Conservation (phyloP, 202 grass and related monocot genomes). For the Carex arenaria region DNA sequence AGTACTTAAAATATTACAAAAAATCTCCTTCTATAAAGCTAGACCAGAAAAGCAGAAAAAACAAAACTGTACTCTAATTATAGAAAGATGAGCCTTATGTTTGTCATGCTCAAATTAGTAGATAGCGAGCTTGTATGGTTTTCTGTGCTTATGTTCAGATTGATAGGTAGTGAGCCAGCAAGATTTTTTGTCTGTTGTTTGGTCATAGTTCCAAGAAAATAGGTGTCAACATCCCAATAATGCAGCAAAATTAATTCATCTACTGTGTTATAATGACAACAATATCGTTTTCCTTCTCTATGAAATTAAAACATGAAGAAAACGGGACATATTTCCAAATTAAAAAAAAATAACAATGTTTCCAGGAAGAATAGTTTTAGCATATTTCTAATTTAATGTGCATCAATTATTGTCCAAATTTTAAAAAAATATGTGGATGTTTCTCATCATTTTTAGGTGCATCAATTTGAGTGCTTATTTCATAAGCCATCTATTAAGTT, state of each 20-base stretch:
- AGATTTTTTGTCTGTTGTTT: too few species aligned
- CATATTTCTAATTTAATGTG: not conserved
- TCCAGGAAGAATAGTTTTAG: not conserved
- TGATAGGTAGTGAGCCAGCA: too few species aligned
- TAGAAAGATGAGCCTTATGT: too few species aligned
- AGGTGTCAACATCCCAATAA: constrained; percentile 4
- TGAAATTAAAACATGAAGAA: not conserved
- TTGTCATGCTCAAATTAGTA: too few species aligned
- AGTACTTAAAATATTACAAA: too few species aligned
- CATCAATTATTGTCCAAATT: not conserved
- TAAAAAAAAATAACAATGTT: not conserved
- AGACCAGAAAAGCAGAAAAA: too few species aligned
- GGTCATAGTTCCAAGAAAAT: too few species aligned
- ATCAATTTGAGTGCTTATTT: not conserved
- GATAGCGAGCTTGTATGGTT: too few species aligned
- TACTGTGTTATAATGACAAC: not conserved
- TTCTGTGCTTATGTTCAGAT: too few species aligned
- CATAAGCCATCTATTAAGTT: not conserved
- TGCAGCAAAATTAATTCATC: not conserved
- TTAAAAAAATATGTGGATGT: not conserved
- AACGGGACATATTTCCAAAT: too few species aligned
- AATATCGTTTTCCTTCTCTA: not conserved
- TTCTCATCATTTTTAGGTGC: not conserved
- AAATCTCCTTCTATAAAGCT: too few species aligned
- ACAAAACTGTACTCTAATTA: too few species aligned